Evolutionary conservation across 352 stramenopile species (phyloP), one percentile per base, ranked within the genome.

Genomic region (Aphanomyces cochlioides): DNA sequence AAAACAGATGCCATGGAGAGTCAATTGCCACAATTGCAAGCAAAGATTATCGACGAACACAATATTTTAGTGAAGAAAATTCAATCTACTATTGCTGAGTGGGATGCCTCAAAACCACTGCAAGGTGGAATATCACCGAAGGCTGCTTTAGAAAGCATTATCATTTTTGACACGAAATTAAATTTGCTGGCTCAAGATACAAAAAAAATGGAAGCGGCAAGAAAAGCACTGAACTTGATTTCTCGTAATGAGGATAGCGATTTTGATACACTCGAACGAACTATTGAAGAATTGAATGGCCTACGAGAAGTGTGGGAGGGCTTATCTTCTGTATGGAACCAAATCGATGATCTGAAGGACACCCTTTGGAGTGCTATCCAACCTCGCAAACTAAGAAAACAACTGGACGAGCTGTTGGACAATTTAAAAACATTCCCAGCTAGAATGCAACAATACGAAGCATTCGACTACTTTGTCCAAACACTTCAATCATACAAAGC

Each of bases 271-370:
- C 47, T 53, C 40, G 67, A 41, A 45, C 59, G 84, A 66, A 89
- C 78, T 4, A 92, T 88, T 19, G 97, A 95, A 39, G 88, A 99
- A 84, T 74, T 99, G 6, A 72, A 74, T 28, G 97, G 98, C n/a
- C 83, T 99, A 7, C 92, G 98, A 28, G 98, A 99, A 75, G 97
- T 99, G 13, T 99, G 98, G 97, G 89, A 95, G 65, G 89, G 87
- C 41, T 93, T 99, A 21, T 84, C 83, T 1, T 91, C 96, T 47
- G 90, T 97, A 6, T 97, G 84, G 78, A 73, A 80, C 43, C 69
- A 87, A 36, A 79, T 99, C 10, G 83, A 97, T 37, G 87, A 97
- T 19, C 74, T 99, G 0, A 96, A 98, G 68, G 96, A 98, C 57
- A 98, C 88, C 5, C 75, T 94, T 4, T 99, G 96, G 96, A 93